Conservation (phyloP, 2,329 filamentous ascomycete genomes). For the Venturiaceae sp. region DNA sequence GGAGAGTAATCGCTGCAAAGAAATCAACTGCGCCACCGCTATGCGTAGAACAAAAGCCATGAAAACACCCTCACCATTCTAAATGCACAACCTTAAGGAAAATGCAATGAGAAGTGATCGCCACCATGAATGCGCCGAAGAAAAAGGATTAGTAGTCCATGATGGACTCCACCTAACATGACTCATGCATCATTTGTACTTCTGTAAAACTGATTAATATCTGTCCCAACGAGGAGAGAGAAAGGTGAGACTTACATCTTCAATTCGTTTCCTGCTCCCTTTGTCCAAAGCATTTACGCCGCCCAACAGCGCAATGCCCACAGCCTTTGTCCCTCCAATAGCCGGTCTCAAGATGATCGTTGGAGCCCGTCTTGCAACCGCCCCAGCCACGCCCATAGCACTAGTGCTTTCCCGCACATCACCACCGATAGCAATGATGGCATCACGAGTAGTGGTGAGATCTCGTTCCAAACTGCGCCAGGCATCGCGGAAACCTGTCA, state of each 20-base stretch:
- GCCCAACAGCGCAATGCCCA: conserved; percentile 82
- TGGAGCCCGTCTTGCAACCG: conserved; percentile 73
- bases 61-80: neutral
- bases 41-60: neutral
- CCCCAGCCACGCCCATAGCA: conserved; percentile 69
- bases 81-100: neutral
- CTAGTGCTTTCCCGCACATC: conserved; percentile 82
- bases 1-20: neutral
- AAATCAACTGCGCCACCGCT: neutral
- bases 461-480: conserved; percentile 78
- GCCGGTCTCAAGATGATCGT: conserved; percentile 86
- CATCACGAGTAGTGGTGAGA: conserved; percentile 76
- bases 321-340: conserved; percentile 79
- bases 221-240: neutral
- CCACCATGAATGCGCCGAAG: neutral
- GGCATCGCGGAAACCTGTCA: conserved; percentile 76
- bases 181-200: neutral
- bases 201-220: neutral
- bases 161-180: neutral
- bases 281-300: conserved; percentile 88
- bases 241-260: conserved; percentile 59
- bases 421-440: conserved; percentile 86
- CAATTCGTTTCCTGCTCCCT: conserved; percentile 66
- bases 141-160: neutral
- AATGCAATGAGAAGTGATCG: neutral